Conservation (phyloP, 129 eudicot species). For the Tanacetum coccineum region DNA sequence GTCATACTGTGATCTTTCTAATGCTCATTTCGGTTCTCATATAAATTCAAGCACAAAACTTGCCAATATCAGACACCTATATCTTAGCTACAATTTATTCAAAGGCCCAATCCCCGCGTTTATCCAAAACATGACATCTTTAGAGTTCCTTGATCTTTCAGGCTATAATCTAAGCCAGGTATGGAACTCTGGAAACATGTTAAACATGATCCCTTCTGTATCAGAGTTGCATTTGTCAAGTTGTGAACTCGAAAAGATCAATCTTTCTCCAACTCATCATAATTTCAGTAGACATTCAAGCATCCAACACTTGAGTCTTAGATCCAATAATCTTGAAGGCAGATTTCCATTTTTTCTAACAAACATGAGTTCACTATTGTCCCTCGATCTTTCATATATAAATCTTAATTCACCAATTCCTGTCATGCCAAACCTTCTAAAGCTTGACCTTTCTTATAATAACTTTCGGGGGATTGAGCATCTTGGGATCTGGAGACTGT, state of each 20-base stretch:
- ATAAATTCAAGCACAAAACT: neutral
- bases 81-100: no score
- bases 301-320: conserved; percentile 13
- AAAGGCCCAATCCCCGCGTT: neutral
- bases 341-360: neutral
- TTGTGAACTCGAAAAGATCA: no score
- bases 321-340: neutral
- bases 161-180: neutral
- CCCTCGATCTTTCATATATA: conserved; percentile 8
- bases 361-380: neutral
- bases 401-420: neutral
- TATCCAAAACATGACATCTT: neutral
- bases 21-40: neutral
- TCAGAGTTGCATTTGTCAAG: no score
- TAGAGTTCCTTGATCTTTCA: conserved; percentile 3
- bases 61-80: neutral
- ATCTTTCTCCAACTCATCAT: no score
- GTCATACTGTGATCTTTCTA: neutral
- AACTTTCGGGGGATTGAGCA: neutral
- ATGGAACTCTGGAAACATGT: neutral
- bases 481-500: conserved; percentile 13
- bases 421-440: neutral
- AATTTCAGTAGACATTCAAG: neutral
- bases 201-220: conserved; percentile 7
- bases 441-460: conserved; percentile 3